These are phyloP conservation scores for Sarcomyxa edulis DNA, from an alignment of 768 basidiomycete genomes.

Conservation along the genomic window DNA sequence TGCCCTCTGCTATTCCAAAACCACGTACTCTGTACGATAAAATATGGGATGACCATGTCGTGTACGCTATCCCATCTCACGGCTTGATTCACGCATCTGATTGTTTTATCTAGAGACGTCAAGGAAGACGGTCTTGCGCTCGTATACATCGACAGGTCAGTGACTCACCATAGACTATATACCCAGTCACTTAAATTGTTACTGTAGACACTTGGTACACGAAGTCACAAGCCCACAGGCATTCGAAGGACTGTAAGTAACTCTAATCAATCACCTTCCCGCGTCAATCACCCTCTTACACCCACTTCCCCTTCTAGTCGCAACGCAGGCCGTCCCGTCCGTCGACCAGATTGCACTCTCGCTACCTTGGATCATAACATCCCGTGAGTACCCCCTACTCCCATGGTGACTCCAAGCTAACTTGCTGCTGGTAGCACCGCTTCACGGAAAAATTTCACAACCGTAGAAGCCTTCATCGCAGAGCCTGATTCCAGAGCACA, in stretches of 20 bases:
- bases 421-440: slow-evolving; percentile 43
- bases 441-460: slow-evolving; percentile 71
- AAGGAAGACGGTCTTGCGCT: slow-evolving; percentile 76
- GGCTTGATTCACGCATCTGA: slow-evolving; percentile 5
- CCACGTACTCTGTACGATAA: slow-evolving; percentile 96
- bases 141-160: slow-evolving; percentile 78
- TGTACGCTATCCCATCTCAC: slow-evolving; percentile 45
- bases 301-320: slow-evolving; percentile 36
- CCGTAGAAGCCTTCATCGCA: slow-evolving; percentile 66
- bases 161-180: neutral
- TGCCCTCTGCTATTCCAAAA: slow-evolving; percentile 36
- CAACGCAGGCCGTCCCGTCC: slow-evolving; percentile 69
- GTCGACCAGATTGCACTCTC: slow-evolving; percentile 84
- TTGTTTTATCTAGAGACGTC: slow-evolving; percentile 42
- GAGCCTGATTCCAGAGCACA: slow-evolving; percentile 86
- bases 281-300: slow-evolving; percentile 5
- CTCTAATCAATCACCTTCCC: neutral
- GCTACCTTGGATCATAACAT: slow-evolving; percentile 89
- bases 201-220: slow-evolving; percentile 60
- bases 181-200: slow-evolving; percentile 1
- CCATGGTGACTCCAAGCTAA: slow-evolving; percentile 1
- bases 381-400: slow-evolving; percentile 48
- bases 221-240: slow-evolving; percentile 95
- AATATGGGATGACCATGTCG: slow-evolving; percentile 96
- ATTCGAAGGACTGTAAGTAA: slow-evolving; percentile 74